A percentile compares a stretch with the other conserved stretches of the same genome.
Conservation (phyloP, 2,329 filamentous ascomycete genomes). For the Calonectria montana region DNA sequence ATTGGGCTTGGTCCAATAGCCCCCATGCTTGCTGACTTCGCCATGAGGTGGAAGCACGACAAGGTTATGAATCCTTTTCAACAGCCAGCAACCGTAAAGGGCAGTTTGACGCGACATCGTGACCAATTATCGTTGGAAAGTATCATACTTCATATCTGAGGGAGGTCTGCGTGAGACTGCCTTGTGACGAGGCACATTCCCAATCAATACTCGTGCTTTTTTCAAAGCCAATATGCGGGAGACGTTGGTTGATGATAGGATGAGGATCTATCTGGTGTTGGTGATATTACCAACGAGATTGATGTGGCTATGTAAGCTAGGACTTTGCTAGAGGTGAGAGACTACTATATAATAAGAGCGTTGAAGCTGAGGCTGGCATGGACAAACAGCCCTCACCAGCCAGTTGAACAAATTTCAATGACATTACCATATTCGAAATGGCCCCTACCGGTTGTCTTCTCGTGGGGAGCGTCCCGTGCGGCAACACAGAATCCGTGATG, state of each 20-base stretch:
- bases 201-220: not conserved
- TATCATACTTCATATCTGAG: not conserved
- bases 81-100: not conserved
- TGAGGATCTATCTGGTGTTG: not conserved
- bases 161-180: not conserved
- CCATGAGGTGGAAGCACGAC: not conserved
- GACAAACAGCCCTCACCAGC: not conserved
- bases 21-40: not conserved
- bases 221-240: not conserved
- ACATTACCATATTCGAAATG: not conserved
- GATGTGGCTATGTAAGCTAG: not conserved
- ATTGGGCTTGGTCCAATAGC: not conserved
- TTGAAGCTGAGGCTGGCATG: not conserved
- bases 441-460: slow-evolving; percentile 5
- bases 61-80: not conserved
- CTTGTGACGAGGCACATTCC: not conserved
- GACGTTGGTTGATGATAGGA: not conserved
- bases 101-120: not conserved
- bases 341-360: not conserved
- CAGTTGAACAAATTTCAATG: not conserved
- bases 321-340: not conserved
- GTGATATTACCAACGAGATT: not conserved
- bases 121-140: not conserved
- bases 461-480: slow-evolving; percentile 6
- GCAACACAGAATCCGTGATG: not conserved